Conservation (phyloP, 352 stramenopile genomes). For the Pythium utonaiense region DNA sequence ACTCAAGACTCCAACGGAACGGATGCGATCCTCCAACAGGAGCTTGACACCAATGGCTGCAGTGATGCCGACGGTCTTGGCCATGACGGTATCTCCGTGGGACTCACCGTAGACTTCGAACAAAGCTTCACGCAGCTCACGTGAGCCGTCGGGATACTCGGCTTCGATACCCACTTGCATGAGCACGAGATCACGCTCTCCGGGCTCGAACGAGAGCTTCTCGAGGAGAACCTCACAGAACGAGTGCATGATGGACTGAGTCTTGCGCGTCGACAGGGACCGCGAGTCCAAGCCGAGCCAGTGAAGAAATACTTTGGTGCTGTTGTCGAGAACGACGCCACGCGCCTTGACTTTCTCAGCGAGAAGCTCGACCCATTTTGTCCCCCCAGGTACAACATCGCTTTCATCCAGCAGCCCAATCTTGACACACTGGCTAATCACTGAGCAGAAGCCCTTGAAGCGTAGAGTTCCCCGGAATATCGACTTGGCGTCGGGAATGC, state of each 20-base stretch:
- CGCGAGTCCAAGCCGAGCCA: constrained; percentile 33
- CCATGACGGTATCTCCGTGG: constrained; percentile 70
- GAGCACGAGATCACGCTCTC: constrained; percentile 78
- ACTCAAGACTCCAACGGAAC: constrained; percentile 45
- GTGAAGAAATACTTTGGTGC: constrained; percentile 31
- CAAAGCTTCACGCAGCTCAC: constrained; percentile 45
- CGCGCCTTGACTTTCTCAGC: constrained; percentile 25
- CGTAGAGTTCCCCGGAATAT: constrained; percentile 86
- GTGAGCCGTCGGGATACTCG: constrained; percentile 33
- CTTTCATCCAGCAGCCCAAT: constrained; percentile 61
- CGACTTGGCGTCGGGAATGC: constrained; percentile 53
- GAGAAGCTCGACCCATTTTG: constrained; percentile 50
- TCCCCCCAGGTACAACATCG: constrained; percentile 11
- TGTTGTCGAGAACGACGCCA: constrained; percentile 13
- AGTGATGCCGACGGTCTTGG: constrained; percentile 82
- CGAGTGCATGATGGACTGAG: constrained; percentile 31
- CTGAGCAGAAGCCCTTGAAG: constrained; percentile 73
- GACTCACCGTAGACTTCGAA: constrained; percentile 55
- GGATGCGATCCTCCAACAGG: constrained; percentile 52
- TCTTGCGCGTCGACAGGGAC: constrained; percentile 11
- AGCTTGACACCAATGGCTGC: constrained; percentile 74
- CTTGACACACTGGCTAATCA: constrained; percentile 63
- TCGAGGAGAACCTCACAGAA: constrained; percentile 54
- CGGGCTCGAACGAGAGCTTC: constrained; percentile 48
- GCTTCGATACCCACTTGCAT: constrained; percentile 48